Evolutionary conservation across 495 filamentous ascomycete species (phyloP), one percentile per base, ranked within the genome.

Genomic region (Neurospora intermedia): DNA sequence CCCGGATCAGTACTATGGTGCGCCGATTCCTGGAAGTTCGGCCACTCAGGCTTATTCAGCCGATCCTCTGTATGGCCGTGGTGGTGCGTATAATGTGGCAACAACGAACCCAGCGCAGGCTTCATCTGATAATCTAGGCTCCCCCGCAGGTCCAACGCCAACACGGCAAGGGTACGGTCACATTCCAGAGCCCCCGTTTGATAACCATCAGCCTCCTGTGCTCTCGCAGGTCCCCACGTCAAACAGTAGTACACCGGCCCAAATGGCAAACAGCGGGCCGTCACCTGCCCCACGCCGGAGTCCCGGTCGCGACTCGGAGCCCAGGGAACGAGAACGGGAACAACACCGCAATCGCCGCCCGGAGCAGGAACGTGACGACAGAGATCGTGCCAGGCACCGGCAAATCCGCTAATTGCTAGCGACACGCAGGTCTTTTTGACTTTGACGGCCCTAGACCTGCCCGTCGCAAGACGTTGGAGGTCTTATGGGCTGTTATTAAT

Each of bases 101-200:
- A 69, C 77, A 75, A 74, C 75, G 75, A 74, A 75, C 66, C 75
- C 75, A 75, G 46, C 77, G 73, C 73, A 73, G 76, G 75, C 77
- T 73, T 76, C 80, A 79, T 86, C 84, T 86, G 84, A 86, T 84
- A 81, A 80, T 82, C 81, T 85, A 85, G 84, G 82, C 76, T 84
- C 83, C 79, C 82, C 84, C 78, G 83, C 83, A 85, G 82, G 83
- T 81, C 77, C 83, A 78, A 73, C 81, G 9, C 80, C 76, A 71
- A 71, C 82, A 66, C 72, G 78, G 54, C 76, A 73, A 74, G 78
- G 78, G 74, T 85, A 82, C 78, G 75, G 76, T 74, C 75, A 82
- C 74, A 71, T 75, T 31, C 76, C 76, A 71, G 81, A 81, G 8
- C 72, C 74, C 35, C 77, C 74, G 62, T 81, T 75, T 77, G 78